phyloP scores from a whole-genome alignment of 2,329 filamentous ascomycete genomes.

The Diaporthe helianthi region DNA sequence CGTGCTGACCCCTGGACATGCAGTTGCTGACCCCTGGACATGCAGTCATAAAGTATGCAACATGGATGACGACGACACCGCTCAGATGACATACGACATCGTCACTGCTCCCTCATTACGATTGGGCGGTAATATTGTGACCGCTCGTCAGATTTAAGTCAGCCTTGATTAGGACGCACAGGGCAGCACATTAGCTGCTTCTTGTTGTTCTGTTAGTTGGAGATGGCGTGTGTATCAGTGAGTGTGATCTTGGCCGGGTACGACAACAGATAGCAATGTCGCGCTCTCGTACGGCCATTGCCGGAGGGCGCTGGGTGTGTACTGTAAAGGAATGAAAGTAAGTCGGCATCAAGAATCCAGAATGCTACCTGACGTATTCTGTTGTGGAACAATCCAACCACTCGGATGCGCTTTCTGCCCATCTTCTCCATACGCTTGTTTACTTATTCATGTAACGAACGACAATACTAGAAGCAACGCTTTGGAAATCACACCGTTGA shows the following conservation, averaged over 20 bases:
- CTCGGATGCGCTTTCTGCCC: not conserved
- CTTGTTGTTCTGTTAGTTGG: not conserved
- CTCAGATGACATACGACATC: not conserved
- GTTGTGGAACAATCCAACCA: not conserved
- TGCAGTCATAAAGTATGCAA: not conserved
- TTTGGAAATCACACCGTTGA: not conserved
- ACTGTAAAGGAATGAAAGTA: conserved; percentile 24
- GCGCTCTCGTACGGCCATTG: conserved; percentile 3
- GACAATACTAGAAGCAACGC: conserved; percentile 15
- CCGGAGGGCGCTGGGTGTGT: not conserved
- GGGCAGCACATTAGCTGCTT: not conserved
- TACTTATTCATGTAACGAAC: not conserved
- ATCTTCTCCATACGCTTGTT: not conserved
- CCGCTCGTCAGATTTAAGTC: not conserved
- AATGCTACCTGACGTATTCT: conserved; percentile 31
- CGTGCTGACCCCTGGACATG: not conserved
- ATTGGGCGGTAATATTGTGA: no score
- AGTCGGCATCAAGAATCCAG: conserved; percentile 22
- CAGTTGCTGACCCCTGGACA: not conserved
- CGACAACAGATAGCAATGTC: conserved; percentile 5
- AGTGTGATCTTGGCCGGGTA: not conserved
- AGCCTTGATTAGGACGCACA: not conserved
- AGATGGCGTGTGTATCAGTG: not conserved
- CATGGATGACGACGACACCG: not conserved
- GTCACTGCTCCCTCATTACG: not conserved